Evolutionary conservation across 2,329 filamentous ascomycete species (phyloP), one percentile per base, ranked within the genome.

Genomic region (Onygenales sp.): DNA sequence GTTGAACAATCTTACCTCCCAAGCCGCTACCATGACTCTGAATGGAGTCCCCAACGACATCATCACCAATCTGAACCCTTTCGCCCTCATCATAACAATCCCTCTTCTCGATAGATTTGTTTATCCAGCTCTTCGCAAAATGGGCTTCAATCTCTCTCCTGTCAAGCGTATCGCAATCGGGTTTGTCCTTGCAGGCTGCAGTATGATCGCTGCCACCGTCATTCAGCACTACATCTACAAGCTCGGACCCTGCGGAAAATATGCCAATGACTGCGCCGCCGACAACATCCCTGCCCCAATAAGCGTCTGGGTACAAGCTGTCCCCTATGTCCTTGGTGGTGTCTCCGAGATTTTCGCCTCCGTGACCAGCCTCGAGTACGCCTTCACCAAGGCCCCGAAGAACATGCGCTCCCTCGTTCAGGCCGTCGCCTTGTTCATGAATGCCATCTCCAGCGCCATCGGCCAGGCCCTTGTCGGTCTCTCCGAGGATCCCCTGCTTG

Each of bases 381-480:
- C 87, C 36, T 90, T 83, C 73, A 84, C 83, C 66, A 88, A 89
- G 70, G 85, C 86, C 0, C 87, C 87, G 31, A 81, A 79, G 63
- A 89, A 89, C 73, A 91, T 91, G 87, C 84, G 85, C 59, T 86
- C 83, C 1, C 76, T 90, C n/a, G 85, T 91, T 10, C 77, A 73
- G 68, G 80, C 81, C 17, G 75, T 89, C 61, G 83, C 83, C 64
- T 76, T 89, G 41, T 84, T 86, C 73, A 88, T 82, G 77, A 83
- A 76, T 33, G 86, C 85, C 54, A 76, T 90, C 59, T 82, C 83
- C 1, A 76, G 83, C 33, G 85, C 86, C 38, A 71, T 90, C 49
- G 84, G 83, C n/a, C 82, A 88, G 72, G 84, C 83, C 0, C 78
- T 87, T 41, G 79, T 80, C 7, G 73, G 79, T 0, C 71, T 88